Base-by-base conservation (phyloP, 2,329 filamentous ascomycete species). In the Whalleya microplaca region DNA sequence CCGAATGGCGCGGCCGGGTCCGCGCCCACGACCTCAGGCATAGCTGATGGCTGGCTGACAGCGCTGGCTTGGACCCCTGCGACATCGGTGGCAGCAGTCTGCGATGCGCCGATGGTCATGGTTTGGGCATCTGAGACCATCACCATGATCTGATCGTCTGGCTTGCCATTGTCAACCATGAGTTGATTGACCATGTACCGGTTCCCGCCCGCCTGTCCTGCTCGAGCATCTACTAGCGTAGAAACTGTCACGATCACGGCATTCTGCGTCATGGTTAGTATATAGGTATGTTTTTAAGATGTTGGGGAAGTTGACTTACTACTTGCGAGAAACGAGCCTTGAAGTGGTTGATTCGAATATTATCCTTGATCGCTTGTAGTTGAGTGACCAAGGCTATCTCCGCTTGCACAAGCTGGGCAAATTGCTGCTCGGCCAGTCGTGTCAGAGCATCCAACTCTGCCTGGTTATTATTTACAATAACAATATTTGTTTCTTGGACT, bases 261-360 rank as follows among this genome's bases (percentile, higher is more conserved):
- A 62, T 76, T 76, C 71, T 75, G 19, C 41, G 23, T 14, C 29
- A 4, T 16, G 10, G 23, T 57, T 54, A 58, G 49, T 41, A 10
- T 4, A 37, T 10, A 21, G 14, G 10, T 7, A 19, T 16, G 40
- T 18, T 27, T 9, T 27, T 9, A 27, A 32, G 2, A n/a, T 2
- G 9, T 20, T 21, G 29, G 21, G 6, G 6, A 51, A 18, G 7
- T 45, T 7, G 5, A 66, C 72, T 64, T 61, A 75, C 73, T 3
- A 73, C 73, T 64, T 73, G 69, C 8, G 63, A 58, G 52, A 74
- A 75, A 18, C 70, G 69, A 8, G 71, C 64, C 59, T 69, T 69
- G 64, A 77, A 75, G 56, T 72, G 71, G 62, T 76, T 77, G 44
- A 75, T 53, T 9, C 74, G 72, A 58, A 76, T 76, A 59, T 75